Percentiles rank a stretch among this genome's conserved stretches.
Evolutionary conservation across 179 eudicot species (phyloP).

Genomic region (Camellia oleifera): DNA sequence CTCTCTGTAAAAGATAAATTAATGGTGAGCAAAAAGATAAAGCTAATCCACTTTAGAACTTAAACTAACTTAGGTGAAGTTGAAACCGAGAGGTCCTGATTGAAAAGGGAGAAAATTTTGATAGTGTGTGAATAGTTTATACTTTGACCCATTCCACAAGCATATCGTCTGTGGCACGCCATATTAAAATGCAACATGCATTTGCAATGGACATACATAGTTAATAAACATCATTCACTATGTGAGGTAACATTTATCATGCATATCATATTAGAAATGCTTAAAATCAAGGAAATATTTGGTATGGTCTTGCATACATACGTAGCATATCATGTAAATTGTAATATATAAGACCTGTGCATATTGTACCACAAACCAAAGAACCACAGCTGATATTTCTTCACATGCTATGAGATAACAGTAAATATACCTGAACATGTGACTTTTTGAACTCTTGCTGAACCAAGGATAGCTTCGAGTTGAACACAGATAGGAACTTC

Average conservation of each 20-base stretch:
- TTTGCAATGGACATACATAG: neutral
- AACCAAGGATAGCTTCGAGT: conserved; percentile 55
- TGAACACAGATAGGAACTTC: conserved; percentile 67
- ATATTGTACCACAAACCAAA: neutral
- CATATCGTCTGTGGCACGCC: neutral
- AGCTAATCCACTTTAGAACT: neutral
- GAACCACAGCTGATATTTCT: neutral
- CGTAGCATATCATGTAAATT: neutral
- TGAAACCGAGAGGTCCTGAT: neutral
- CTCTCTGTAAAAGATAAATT: neutral
- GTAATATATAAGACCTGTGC: neutral
- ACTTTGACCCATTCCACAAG: neutral
- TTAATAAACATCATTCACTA: neutral
- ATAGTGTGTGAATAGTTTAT: neutral
- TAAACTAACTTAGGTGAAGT: neutral
- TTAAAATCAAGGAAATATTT: neutral
- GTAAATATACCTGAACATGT: conserved; percentile 64
- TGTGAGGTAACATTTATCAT: neutral
- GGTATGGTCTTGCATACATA: neutral
- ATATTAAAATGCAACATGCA: conserved; percentile 7
- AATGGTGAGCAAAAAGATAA: neutral
- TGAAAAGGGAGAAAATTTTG: neutral
- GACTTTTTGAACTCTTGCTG: conserved; percentile 85
- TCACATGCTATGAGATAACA: conserved; percentile 6
- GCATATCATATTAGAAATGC: neutral